A percentile compares a stretch with the other conserved stretches of the same genome.
These are phyloP conservation scores for Paradendryphiella salina DNA, from an alignment of 2,329 filamentous ascomycete genomes.

Conservation along the genomic window DNA sequence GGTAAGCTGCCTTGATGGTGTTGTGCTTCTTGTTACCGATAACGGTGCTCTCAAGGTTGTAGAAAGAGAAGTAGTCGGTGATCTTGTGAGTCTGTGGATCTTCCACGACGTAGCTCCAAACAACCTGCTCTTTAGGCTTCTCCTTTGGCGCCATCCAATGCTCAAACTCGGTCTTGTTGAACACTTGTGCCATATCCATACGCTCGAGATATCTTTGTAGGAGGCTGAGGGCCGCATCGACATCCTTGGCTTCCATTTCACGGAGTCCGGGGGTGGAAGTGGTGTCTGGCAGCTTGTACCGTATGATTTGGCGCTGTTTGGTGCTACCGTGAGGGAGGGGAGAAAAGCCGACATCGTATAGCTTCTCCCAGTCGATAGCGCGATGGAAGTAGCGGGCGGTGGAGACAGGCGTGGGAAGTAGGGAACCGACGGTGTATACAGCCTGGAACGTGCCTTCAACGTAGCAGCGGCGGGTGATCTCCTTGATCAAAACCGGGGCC, in stretches of 20 bases:
- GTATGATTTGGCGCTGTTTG: slow-evolving; percentile 79
- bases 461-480: slow-evolving; percentile 92
- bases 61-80: slow-evolving; percentile 97
- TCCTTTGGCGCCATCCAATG: slow-evolving; percentile 82
- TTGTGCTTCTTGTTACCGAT: slow-evolving; percentile 79
- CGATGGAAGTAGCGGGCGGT: slow-evolving; percentile 96
- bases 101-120: slow-evolving; percentile 91
- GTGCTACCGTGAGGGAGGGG: slow-evolving; percentile 83
- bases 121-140: slow-evolving; percentile 66
- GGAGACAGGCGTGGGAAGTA: slow-evolving; percentile 88
- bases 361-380: slow-evolving; percentile 91
- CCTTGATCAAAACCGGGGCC: slow-evolving; percentile 93
- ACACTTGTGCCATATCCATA: slow-evolving; percentile 83
- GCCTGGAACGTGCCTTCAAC: slow-evolving; percentile 86
- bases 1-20: slow-evolving; percentile 84
- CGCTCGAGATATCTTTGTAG: slow-evolving; percentile 76
- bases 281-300: slow-evolving; percentile 77
- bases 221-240: slow-evolving; percentile 73
- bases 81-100: slow-evolving; percentile 72
- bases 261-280: slow-evolving; percentile 76
- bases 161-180: slow-evolving; percentile 75
- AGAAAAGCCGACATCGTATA: slow-evolving; percentile 93
- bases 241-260: slow-evolving; percentile 76
- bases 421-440: slow-evolving; percentile 90
- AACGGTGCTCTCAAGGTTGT: slow-evolving; percentile 89